Evolutionary conservation across 495 filamentous ascomycete genomes (phyloP), one percentile per base, ranked within the genome.

Genomic region (Tuber microsphaerosporum): DNA sequence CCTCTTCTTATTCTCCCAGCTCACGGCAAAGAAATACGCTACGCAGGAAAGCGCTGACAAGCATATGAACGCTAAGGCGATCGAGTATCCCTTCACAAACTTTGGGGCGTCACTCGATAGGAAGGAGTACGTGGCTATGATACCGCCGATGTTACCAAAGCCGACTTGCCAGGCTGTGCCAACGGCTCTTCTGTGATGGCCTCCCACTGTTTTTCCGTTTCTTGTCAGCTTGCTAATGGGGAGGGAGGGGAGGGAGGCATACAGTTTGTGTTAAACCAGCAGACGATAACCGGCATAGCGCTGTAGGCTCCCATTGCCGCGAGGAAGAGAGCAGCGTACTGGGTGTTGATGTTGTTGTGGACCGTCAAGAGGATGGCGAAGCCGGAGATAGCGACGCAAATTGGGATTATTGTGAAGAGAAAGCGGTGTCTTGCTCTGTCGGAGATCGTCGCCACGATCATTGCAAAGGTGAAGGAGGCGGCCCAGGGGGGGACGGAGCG

Each of bases 71-170:
- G 86, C 89, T 6, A 97, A 83, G 81, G 90, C 92, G 76, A 97
- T 92, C 45, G 85, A 86, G 84, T 94, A 97, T 0, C 95, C 95
- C 34, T 88, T 88, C 20, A 85, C 89, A 83, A 91, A 97, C 42
- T 71, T 80, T 9, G 92, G 91, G 2, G 88, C 89, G 82, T 97
- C 93, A 70, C 87, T 89, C 10, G 83, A 79, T 39, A 95, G 78
- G 84, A 98, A 99, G 0, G 90, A 86, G 84, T 91, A 97, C 0
- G 93, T 94, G 0, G 94, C 88, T 74, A 97, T 93, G 78, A 99
- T 96, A 20, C 94, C 95, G 51, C 93, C 94, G 76, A 94, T 91
- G 79, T 97, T 97, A n/a, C 94, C 94, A 78, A 96, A 96, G 0
- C 92, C 93, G 68, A 97, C 86, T 82, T 97, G 94, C 91, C 91